phyloP scores from a whole-genome alignment of 2,329 filamentous ascomycete species.

The Lachnellula suecica region DNA sequence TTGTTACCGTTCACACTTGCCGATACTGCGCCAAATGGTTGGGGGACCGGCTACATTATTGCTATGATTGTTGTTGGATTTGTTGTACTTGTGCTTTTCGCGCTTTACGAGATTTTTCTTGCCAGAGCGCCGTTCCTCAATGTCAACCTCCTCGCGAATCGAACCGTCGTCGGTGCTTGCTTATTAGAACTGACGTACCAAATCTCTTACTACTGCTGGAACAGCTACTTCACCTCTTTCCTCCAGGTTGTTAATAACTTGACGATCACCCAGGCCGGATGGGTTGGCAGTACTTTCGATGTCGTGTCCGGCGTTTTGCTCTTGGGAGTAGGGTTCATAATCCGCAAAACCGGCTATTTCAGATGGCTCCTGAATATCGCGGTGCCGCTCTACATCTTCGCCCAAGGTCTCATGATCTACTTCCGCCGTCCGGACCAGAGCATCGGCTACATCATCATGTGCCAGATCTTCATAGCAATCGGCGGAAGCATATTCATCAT shows the following conservation, averaged over 20 bases:
- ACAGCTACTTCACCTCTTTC: slow-evolving; percentile 53
- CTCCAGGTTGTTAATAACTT: slow-evolving; percentile 53
- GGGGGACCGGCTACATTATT: slow-evolving; percentile 35
- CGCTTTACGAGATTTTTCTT: slow-evolving; percentile 55
- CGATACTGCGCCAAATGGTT: slow-evolving; percentile 28
- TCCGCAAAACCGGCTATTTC: slow-evolving; percentile 25
- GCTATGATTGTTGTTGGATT: slow-evolving; percentile 59
- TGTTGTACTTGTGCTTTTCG: slow-evolving; percentile 54
- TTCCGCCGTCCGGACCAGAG: slow-evolving; percentile 52
- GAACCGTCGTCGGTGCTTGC: slow-evolving; percentile 49
- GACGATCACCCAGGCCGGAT: slow-evolving; percentile 47
- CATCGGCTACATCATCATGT: slow-evolving; percentile 55
- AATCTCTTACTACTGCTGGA: slow-evolving; percentile 51
- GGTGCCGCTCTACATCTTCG: slow-evolving; percentile 39
- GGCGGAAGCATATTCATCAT: slow-evolving; percentile 58
- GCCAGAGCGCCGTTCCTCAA: slow-evolving; percentile 58
- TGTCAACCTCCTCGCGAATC: slow-evolving; percentile 47
- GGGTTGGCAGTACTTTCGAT: slow-evolving; percentile 49
- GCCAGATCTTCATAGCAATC: slow-evolving; percentile 59
- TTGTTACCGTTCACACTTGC: slow-evolving; percentile 67
- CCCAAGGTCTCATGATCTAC: slow-evolving; percentile 56
- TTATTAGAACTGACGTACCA: slow-evolving; percentile 42
- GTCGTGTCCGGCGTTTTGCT: slow-evolving; percentile 50
- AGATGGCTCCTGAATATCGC: slow-evolving; percentile 24
- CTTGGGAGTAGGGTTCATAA: slow-evolving; percentile 46